A percentile compares a stretch with the other conserved stretches of the same genome.
Conservation (phyloP, 352 stramenopile species). For the Phytophthora tubulina region DNA sequence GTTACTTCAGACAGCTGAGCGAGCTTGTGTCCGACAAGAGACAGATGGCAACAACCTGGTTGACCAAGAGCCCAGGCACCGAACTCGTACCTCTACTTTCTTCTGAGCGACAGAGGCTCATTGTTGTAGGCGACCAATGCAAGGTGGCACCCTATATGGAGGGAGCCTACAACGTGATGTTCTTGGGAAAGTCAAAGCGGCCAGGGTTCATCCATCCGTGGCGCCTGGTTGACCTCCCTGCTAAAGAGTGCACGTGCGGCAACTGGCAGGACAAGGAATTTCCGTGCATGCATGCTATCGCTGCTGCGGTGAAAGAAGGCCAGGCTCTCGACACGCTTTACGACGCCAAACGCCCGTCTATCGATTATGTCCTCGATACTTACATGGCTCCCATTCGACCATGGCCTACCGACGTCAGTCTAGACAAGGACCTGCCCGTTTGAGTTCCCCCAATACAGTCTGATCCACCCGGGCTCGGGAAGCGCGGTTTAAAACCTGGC, state of each 20-base stretch:
- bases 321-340: background rate
- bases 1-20: constrained; percentile 21
- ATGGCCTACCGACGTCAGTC: constrained; percentile 11
- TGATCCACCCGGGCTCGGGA: background rate
- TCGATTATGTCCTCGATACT: constrained; percentile 5
- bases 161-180: constrained; percentile 3
- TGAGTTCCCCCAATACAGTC: background rate
- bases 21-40: constrained; percentile 6
- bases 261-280: background rate
- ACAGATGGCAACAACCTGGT: background rate
- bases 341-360: background rate
- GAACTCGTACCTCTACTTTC: background rate
- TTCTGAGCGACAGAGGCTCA: background rate
- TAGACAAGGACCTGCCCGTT: background rate
- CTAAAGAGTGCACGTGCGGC: constrained; percentile 2
- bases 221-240: constrained; percentile 3
- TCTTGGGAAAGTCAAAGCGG: background rate
- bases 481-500: constrained; percentile 4
- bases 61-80: background rate
- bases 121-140: background rate
- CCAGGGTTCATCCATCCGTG: constrained; percentile 3
- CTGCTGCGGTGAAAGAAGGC: background rate
- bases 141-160: constrained; percentile 7
- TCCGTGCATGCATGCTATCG: background rate
- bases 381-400: constrained; percentile 6